Base-by-base conservation (phyloP, 164 flowering plant genomes). In the Stephania yunnanensis region DNA sequence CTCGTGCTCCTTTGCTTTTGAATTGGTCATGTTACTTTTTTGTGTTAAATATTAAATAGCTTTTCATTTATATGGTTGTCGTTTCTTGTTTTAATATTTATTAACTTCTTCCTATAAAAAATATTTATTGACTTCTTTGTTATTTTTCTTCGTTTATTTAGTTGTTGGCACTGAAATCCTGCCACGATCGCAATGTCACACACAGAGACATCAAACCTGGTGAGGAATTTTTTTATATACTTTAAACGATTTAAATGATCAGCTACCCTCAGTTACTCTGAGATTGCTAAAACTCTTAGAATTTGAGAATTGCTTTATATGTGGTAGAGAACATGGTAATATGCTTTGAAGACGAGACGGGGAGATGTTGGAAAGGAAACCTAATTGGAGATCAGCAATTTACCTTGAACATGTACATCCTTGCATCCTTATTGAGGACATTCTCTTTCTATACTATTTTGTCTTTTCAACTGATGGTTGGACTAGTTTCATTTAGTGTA, bases 131-230 rank as follows among this genome's bases (percentile, higher is more conserved):
- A 30, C 11, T 31, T 36, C 42, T 36, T 36, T 36, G 46, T 46
- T 53, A 20, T 69, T 71, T 22, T 67, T 67, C 70, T 68, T 69
- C 46, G 17, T 72, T 22, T 79, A 20, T 45, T 78, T 83, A 94
- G 99, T 77, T 96, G 87, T 58, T 89, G 89, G 99, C 94, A 7
- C 85, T 94, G 70, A 96, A 96, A 81, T 87, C 99, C 68, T 96
- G 99, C 81, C 99, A 96, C 83, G 95, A 94, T 73, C 98, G 98
- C 64, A 91, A 90, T 77, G 91, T 96, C 80, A 94, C 94, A 80
- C 98, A 96, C 81, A 89, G 99, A 81, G 99, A 96, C 84, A 89
- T 94, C 25, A 96, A 96, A 86, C 99, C 98, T 80, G 99, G 99
- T 96, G 80, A 94, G 94, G 46, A 44, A 20, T 6, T 5, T 61